phyloP scores from a whole-genome alignment of 2,329 filamentous ascomycete species.

The Leptographium radiaticola region DNA sequence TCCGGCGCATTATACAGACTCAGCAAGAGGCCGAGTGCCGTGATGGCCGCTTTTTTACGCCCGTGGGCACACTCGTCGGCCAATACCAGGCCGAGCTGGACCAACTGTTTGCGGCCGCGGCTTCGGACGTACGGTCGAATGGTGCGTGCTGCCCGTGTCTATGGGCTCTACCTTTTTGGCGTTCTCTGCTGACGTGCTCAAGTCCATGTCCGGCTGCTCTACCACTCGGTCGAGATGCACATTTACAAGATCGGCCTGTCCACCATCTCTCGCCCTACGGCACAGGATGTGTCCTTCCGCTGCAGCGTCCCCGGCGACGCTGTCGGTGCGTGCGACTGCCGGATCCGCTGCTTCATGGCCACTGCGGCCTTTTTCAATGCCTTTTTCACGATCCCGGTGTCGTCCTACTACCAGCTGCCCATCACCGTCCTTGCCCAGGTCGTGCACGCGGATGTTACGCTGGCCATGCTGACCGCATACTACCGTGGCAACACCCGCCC shows the following conservation, averaged over 20 bases:
- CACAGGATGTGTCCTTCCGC: background rate
- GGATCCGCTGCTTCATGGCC: slow-evolving; percentile 8
- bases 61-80: slow-evolving; percentile 5
- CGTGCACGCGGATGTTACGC: slow-evolving; percentile 10
- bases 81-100: slow-evolving; percentile 6
- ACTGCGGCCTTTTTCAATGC: slow-evolving; percentile 8
- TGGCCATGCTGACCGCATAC: slow-evolving; percentile 12
- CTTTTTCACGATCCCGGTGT: slow-evolving; percentile 10
- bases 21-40: slow-evolving; percentile 9
- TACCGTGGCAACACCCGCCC: slow-evolving; percentile 9
- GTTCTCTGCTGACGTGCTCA: background rate
- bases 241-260: slow-evolving; percentile 12
- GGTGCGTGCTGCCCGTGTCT: background rate
- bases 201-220: slow-evolving; percentile 10
- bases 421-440: slow-evolving; percentile 9
- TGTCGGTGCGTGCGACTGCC: background rate
- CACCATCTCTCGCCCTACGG: background rate
- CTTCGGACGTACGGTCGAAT: slow-evolving; percentile 4
- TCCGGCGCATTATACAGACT: slow-evolving; percentile 7
- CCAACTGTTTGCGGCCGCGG: slow-evolving; percentile 4
- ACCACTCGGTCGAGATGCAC: slow-evolving; percentile 10
- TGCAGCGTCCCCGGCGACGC: background rate
- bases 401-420: slow-evolving; percentile 8
- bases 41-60: slow-evolving; percentile 4
- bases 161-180: too few relatives aligned